These are phyloP conservation scores for Hemileccinum rubropunctum DNA, from an alignment of 768 basidiomycete species.

Conservation along the genomic window DNA sequence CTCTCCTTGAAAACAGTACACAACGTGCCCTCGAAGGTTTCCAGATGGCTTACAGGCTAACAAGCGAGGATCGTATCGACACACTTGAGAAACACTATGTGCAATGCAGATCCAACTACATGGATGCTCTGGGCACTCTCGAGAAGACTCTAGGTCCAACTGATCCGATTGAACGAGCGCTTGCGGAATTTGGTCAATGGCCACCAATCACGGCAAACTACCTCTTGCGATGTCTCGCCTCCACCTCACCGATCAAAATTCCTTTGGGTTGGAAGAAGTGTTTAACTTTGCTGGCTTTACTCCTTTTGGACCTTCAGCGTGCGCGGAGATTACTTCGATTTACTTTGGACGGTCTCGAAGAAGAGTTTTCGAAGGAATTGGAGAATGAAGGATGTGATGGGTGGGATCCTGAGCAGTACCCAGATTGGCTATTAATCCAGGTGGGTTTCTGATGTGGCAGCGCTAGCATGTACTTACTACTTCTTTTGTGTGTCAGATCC, in stretches of 20 bases:
- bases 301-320: constrained; percentile 12
- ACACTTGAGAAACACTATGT: background rate
- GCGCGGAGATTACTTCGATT: constrained; percentile 27
- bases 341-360: background rate
- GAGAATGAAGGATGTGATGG: background rate
- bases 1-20: background rate
- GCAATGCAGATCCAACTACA: background rate
- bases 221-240: background rate
- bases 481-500: background rate
- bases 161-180: background rate
- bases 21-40: background rate
- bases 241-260: background rate
- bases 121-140: background rate
- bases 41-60: background rate
- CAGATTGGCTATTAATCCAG: background rate
- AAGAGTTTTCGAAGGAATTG: background rate
- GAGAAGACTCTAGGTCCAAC: background rate
- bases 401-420: background rate
- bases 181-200: background rate
- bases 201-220: background rate
- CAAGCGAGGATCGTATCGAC: background rate
- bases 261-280: background rate
- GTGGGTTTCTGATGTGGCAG: background rate
- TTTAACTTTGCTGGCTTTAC: background rate
- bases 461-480: background rate